Evolutionary conservation across 495 filamentous ascomycete genomes (phyloP).

Genomic region (Penicillium nucicola): DNA sequence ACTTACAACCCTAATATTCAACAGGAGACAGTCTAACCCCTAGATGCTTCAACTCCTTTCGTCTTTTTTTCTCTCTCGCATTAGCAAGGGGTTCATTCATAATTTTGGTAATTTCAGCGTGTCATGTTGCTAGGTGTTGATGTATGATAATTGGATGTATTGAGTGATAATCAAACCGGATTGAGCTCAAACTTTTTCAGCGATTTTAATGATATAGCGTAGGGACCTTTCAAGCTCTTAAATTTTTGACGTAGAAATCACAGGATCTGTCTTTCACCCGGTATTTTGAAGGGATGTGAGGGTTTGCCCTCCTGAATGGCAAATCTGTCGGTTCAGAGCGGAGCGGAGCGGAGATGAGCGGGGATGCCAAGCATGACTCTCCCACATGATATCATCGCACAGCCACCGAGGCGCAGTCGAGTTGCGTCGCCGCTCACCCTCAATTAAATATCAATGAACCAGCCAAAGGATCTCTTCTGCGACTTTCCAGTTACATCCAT

Average conservation of each 20-base stretch:
- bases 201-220: no score
- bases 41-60: background rate
- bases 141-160: no score
- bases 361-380: background rate
- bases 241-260: no score
- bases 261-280: no score
- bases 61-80: background rate
- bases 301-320: no score
- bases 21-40: conserved; percentile 2
- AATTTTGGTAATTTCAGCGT: background rate
- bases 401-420: conserved; percentile 2
- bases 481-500: background rate
- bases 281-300: no score
- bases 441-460: background rate
- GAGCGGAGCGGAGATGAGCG: background rate
- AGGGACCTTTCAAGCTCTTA: no score
- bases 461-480: background rate
- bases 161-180: no score
- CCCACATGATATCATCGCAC: background rate
- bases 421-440: background rate
- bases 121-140: background rate
- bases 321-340: no score
- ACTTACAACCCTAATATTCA: conserved; percentile 31
- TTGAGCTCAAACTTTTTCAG: no score
- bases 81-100: no score